Evolutionary conservation across 2,329 filamentous ascomycete genomes (phyloP), one percentile per base, ranked within the genome.

Genomic region (Phaeophleospora eucalypticola): DNA sequence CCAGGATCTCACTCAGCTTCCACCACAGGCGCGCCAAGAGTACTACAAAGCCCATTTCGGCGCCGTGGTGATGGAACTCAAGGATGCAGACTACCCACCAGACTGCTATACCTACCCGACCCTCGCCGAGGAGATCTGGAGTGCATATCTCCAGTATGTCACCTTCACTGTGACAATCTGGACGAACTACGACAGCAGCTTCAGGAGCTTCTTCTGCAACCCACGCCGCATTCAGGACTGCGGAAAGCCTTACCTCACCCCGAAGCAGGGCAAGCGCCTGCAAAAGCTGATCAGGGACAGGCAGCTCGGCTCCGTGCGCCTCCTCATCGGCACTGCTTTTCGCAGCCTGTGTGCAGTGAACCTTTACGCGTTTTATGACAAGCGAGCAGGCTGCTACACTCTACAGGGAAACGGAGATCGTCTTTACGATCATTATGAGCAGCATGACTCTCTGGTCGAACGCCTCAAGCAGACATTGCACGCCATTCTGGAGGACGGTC

Each of bases 141-240:
- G 38, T 1, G 27, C 29, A 8, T 56, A 46, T 39, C 21, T 56
- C 18, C 12, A 34, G 6, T 32, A 41, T 18, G 42, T 38, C 33
- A 50, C 48, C 15, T 24, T 58, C 43, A 24, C 16, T 12, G 40
- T 46, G n/a, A 44, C 40, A 12, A 19, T 56, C 48, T 58, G 55
- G 55, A 35, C 43, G 32, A 56, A 58, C 36, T 56, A 58, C 53
- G 53, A 56, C 27, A 32, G 37, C 3, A 15, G 2, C 12, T 16
- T 9, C n/a, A 29, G 41, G 7, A 12, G 41, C 1, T 50, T 50
- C 36, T 56, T 44, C 41, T 16, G 10, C 14, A 36, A 50, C 3
- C 18, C 40, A 4, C 18, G 27, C 9, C 48, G 50, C 15, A 2
- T 53, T 9, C 18, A 27, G 2, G 36, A 36, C 19, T 52, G 48